Evolutionary conservation across 164 flowering plant species (phyloP), one percentile per base, ranked within the genome.

Genomic region (Vitis cinerea): DNA sequence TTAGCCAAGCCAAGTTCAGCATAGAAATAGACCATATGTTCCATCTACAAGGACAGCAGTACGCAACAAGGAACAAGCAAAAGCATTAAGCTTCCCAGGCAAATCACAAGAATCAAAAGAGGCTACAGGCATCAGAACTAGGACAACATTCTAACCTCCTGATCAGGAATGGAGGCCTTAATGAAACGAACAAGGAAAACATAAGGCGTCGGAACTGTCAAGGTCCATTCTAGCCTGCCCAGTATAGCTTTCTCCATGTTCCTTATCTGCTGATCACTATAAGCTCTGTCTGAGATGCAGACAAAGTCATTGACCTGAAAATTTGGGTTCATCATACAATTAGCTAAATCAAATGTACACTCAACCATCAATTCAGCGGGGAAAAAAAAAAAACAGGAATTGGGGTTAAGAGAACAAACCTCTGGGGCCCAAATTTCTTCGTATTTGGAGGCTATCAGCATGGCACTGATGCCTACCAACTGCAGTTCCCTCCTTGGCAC

Each of bases 151-250:
- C 44, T 31, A 59, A 79, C 83, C 77, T 79, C 84, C 27, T 60
- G 31, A 59, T 88, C 84, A 19, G 78, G 81, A 47, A 73, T 47
- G 47, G 86, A 80, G 4, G 93, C 89, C 63, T 88, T 87, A 49
- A 84, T 74, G 70, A 75, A 88, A 30, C 89, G 75, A 50, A 78
- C 81, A 2, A 88, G 81, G 74, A 87, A 89, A 9, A 87, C 90
- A 71, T 85, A 89, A 0, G 84, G 87, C 29, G 93, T 89, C 1
- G 93, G 88, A 14, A 89, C 88, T 0, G 91, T 87, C 13, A 89
- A 50, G 37, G 69, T 65, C 93, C 93, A 89, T 66, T 80, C 86
- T 52, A 89, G 61, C 76, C 80, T 77, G 9, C 77, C 84, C 65
- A 89, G 66, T 19, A 89, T 87, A 17, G 80, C 23, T 70, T 88